Evolutionary conservation across 164 flowering plant species (phyloP).

Genomic region (Stephania japonica): DNA sequence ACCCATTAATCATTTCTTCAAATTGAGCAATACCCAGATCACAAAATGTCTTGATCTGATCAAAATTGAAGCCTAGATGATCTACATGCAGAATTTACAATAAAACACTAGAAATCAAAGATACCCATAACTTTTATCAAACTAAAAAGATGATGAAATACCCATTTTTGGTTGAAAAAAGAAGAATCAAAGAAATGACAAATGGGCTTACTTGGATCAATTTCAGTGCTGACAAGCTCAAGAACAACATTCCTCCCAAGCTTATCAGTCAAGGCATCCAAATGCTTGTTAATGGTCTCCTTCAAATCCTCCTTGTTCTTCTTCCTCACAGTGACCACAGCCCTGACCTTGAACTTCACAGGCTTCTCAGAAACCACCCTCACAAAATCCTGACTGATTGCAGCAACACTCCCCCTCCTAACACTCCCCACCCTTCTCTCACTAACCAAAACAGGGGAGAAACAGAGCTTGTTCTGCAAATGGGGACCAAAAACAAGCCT

Average conservation of each 20-base stretch:
- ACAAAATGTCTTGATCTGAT: too few species aligned
- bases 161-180: too few species aligned
- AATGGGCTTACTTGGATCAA: constrained; percentile 70
- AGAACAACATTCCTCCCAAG: constrained; percentile 77
- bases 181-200: background rate
- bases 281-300: constrained; percentile 53
- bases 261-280: constrained; percentile 71
- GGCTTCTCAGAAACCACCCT: constrained; percentile 37
- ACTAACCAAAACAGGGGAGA: constrained; percentile 20
- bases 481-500: constrained; percentile 15
- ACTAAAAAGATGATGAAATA: too few species aligned
- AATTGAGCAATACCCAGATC: too few species aligned
- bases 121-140: background rate
- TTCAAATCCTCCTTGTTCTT: constrained; percentile 79
- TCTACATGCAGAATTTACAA: background rate
- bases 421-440: constrained; percentile 13
- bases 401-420: constrained; percentile 34
- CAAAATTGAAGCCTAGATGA: background rate
- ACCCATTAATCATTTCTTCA: too few species aligned
- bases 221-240: constrained; percentile 65
- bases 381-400: constrained; percentile 63
- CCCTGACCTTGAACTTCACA: constrained; percentile 71
- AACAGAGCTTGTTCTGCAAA: constrained; percentile 16
- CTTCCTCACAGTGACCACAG: constrained; percentile 71
- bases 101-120: background rate